Conservation (phyloP, 164 flowering plant species). For the Magnolia sinica region DNA sequence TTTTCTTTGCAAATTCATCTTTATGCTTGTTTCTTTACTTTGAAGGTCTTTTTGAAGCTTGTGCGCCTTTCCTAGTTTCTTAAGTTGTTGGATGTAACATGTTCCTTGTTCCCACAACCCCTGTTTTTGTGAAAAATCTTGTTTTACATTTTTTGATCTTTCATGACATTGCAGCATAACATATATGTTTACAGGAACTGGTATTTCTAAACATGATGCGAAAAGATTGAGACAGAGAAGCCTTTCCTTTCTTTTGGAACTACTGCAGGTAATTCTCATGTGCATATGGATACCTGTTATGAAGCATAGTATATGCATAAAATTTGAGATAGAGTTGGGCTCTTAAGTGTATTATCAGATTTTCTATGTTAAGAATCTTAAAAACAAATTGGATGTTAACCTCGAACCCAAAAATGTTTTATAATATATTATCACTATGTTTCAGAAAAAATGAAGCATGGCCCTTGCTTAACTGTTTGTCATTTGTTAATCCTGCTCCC, state of each 20-base stretch:
- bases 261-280: slow-evolving; percentile 41
- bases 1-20: too few relatives aligned
- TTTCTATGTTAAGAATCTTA: too few relatives aligned
- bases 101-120: not conserved
- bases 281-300: not conserved
- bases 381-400: too few relatives aligned
- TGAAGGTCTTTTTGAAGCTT: not conserved
- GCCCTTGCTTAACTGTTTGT: too few relatives aligned
- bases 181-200: slow-evolving; percentile 45
- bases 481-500: too few relatives aligned
- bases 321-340: too few relatives aligned
- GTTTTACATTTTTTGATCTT: slow-evolving; percentile 1
- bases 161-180: not conserved
- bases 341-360: too few relatives aligned
- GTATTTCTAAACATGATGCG: slow-evolving; percentile 52
- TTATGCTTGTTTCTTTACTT: too few relatives aligned
- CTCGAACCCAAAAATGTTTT: too few relatives aligned
- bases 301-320: too few relatives aligned
- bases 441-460: too few relatives aligned
- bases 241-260: slow-evolving; percentile 52
- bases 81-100: not conserved
- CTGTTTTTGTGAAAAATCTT: not conserved
- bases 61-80: not conserved
- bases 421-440: too few relatives aligned
- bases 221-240: slow-evolving; percentile 44